Base-by-base conservation (phyloP, 768 basidiomycete genomes). In the Ramaria rubella region DNA sequence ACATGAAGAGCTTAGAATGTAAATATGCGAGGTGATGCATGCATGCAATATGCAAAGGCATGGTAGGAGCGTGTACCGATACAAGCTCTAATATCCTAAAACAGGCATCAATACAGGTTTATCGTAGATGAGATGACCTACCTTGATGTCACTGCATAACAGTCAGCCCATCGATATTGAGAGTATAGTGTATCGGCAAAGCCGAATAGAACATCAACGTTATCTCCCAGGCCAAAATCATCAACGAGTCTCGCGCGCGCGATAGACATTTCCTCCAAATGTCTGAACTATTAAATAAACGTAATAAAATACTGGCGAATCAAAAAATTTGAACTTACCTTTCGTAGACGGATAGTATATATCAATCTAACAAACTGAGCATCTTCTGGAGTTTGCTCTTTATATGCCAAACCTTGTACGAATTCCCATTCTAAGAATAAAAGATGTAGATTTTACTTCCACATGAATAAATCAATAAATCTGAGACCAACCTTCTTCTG, bases 11-110 rank as follows among this genome's bases (percentile, higher is more conserved):
- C 63, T 87, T 87, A 2, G 94, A 94, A 63, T 94, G 90, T 11
- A 97, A 74, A 68, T 95, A 86, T 24, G 86, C 82, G 19, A 98
- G 77, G 69, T 99, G 95, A 67, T 94, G 90, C 91, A 98, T 95
- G 79, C 95, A 97, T 3, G 95, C 94, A 31, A 99, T 86, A 66
- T 99, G 95, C 58, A 98, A 68, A 0, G 94, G 93, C 73, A 98
- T 86, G 1, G 95, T 91, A 6, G 87, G 81, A 29, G 85, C 83
- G 68, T 99, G 96, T 40, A 91, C 82, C 1, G 87, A 79, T n/a
- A 90, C 85, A 9, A 90, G 75, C 15, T 83, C 81, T 43, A 97
- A 75, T 57, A 98, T 96, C 64, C 95, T 95, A 19, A 6, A 21
- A 33, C 19, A 14, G 23, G 5, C 36, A 67, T 23, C 12, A 29